Percentiles rank a stretch among this genome's conserved stretches.
Evolutionary conservation across 306 rosid species (phyloP).

Genomic region (Corylus americana): DNA sequence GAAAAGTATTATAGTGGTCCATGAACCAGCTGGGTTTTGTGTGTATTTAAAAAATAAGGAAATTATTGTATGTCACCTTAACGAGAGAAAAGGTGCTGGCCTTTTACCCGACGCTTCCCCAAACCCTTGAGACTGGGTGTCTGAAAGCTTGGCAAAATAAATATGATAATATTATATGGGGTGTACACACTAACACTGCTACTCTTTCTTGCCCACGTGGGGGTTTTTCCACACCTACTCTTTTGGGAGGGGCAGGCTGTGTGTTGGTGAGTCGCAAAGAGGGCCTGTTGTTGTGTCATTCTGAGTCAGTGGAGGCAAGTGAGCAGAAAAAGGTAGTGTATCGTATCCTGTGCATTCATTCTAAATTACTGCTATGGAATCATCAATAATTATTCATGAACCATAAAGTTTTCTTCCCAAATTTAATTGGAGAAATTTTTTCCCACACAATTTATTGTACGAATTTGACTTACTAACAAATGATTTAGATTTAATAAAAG

Average conservation of each 20-base stretch:
- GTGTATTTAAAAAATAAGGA: neutral
- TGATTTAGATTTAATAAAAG: too few relatives aligned
- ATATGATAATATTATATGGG: conserved; percentile 1
- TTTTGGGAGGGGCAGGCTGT: neutral
- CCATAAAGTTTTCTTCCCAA: too few relatives aligned
- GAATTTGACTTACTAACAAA: too few relatives aligned
- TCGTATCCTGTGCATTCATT: too few relatives aligned
- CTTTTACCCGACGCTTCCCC: conserved; percentile 21
- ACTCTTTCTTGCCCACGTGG: conserved; percentile 9
- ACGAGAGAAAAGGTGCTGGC: neutral
- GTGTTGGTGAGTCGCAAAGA: too few relatives aligned
- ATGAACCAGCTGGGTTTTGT: neutral
- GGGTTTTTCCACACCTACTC: neutral
- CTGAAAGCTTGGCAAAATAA: conserved; percentile 31
- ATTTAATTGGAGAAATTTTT: too few relatives aligned
- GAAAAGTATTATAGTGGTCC: conserved; percentile 15
- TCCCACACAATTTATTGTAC: too few relatives aligned
- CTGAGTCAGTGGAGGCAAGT: neutral
- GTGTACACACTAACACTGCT: conserved; percentile 5
- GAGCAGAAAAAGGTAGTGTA: neutral
- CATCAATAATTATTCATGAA: too few relatives aligned
- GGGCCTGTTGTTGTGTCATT: neutral
- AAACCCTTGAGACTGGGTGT: conserved; percentile 28
- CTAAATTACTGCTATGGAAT: too few relatives aligned
- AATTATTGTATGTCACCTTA: neutral